Percentiles rank a stretch among this genome's conserved stretches.
phyloP scores from a whole-genome alignment of 2,329 filamentous ascomycete genomes.

The Monosporascus sp. region DNA sequence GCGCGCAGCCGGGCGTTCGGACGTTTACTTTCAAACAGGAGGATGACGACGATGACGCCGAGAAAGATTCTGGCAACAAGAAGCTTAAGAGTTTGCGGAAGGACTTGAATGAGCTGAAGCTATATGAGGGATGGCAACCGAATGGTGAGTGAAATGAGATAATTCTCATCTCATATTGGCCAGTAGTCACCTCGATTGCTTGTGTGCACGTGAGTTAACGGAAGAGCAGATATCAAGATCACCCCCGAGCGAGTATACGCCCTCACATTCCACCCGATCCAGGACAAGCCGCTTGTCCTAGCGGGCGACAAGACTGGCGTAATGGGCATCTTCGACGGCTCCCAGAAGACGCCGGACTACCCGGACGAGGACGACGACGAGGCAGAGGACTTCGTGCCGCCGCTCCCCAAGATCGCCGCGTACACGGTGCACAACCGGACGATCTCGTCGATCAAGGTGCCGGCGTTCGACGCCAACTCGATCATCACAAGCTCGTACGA shows the following conservation, averaged over 20 bases:
- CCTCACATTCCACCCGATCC: conserved; percentile 81
- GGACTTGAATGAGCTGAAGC: conserved; percentile 67
- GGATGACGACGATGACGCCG: conserved; percentile 45
- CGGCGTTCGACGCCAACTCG: conserved; percentile 64
- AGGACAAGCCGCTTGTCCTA: conserved; percentile 82
- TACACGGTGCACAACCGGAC: conserved; percentile 88
- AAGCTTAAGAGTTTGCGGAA: conserved; percentile 67
- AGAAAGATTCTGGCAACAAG: conserved; percentile 68
- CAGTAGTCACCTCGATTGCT: neutral
- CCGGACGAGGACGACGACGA: conserved; percentile 61
- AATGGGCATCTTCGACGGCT: conserved; percentile 85
- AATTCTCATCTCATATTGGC: neutral
- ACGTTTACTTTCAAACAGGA: conserved; percentile 92
- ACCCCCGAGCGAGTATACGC: conserved; percentile 83
- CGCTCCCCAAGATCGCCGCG: conserved; percentile 76
- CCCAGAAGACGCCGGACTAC: conserved; percentile 54
- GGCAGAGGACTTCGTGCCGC: conserved; percentile 60
- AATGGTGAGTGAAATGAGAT: conserved; percentile 52
- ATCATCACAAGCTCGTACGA: conserved; percentile 90
- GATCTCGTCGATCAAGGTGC: conserved; percentile 78
- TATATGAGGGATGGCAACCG: conserved; percentile 82
- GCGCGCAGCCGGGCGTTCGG: conserved; percentile 71
- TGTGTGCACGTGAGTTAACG: conserved; percentile 1
- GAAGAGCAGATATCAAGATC: conserved; percentile 73
- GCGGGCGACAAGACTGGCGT: conserved; percentile 92